Conservation (phyloP, 805 yeast genomes). For the Scheffersomyces lignosus region DNA sequence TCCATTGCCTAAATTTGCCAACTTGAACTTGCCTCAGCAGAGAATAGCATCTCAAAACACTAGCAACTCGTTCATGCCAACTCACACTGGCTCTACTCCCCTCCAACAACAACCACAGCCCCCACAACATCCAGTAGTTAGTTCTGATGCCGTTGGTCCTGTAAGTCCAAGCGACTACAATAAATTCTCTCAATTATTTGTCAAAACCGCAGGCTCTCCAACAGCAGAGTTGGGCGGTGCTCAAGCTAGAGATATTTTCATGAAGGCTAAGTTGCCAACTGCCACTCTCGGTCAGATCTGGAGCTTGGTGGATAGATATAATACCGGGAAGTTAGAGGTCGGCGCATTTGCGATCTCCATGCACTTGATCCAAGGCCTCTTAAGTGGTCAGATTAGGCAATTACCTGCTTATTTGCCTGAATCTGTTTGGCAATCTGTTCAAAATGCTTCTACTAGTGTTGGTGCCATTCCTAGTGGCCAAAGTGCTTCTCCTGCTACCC, state of each 20-base stretch:
- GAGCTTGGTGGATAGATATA: slow-evolving; percentile 79
- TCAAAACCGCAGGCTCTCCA: slow-evolving; percentile 59
- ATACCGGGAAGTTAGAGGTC: slow-evolving; percentile 68
- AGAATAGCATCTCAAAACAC: slow-evolving; percentile 32
- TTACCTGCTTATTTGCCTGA: slow-evolving; percentile 49
- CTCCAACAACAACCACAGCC: slow-evolving; percentile 33
- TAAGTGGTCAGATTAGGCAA: slow-evolving; percentile 62
- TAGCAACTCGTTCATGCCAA: slow-evolving; percentile 39
- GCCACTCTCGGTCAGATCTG: slow-evolving; percentile 81
- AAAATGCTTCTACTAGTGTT: not conserved
- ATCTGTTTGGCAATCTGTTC: slow-evolving; percentile 38
- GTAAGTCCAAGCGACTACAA: slow-evolving; percentile 58
- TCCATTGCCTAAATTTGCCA: slow-evolving; percentile 62
- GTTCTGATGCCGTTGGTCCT: slow-evolving; percentile 44
- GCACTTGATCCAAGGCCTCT: slow-evolving; percentile 86
- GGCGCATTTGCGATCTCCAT: slow-evolving; percentile 87
- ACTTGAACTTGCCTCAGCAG: slow-evolving; percentile 25
- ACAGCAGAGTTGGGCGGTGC: slow-evolving; percentile 64
- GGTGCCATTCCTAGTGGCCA: slow-evolving; percentile 3
- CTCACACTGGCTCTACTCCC: slow-evolving; percentile 39
- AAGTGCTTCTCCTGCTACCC: slow-evolving; percentile 30
- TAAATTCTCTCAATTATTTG: slow-evolving; percentile 70
- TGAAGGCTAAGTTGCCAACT: slow-evolving; percentile 85
- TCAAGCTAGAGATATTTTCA: slow-evolving; percentile 81
- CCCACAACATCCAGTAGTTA: slow-evolving; percentile 33